Evolutionary conservation across 192 early-diverging fungal species (phyloP).

Genomic region (Umbelopsis ramanniana): DNA sequence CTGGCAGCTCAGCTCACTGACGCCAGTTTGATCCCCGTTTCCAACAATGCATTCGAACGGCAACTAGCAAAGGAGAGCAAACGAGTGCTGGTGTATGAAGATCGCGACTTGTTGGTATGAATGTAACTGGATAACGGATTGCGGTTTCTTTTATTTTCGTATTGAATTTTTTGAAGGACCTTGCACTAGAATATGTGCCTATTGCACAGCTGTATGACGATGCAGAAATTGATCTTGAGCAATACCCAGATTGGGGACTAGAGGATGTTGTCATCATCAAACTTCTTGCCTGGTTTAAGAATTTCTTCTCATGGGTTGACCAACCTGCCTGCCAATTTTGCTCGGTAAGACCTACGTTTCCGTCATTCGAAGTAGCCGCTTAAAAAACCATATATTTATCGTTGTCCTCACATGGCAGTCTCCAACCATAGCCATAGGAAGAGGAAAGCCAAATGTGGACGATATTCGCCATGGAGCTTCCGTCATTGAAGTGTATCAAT

Average conservation of each 20-base stretch:
- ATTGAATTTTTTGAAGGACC: conserved; percentile 33
- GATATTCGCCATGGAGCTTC: conserved; percentile 47
- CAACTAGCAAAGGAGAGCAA: conserved; percentile 2
- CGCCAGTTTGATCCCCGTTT: background rate
- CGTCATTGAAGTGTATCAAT: conserved; percentile 47
- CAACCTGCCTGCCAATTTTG: conserved; percentile 47
- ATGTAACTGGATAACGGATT: background rate
- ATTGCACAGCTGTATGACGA: conserved; percentile 47
- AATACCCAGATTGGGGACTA: conserved; percentile 32
- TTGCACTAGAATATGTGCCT: conserved; percentile 47
- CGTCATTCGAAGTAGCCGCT: background rate
- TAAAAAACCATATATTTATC: background rate
- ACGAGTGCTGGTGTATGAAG: conserved; percentile 32
- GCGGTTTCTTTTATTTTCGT: background rate
- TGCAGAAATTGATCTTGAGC: conserved; percentile 37
- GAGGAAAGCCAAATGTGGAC: conserved; percentile 35
- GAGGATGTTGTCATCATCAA: conserved; percentile 29
- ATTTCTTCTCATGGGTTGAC: conserved; percentile 58
- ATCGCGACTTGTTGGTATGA: conserved; percentile 39
- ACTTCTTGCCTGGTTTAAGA: conserved; percentile 58
- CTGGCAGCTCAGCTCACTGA: background rate
- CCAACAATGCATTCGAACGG: background rate
- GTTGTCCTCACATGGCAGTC: conserved; percentile 12
- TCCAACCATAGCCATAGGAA: conserved; percentile 28
- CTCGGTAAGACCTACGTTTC: conserved; percentile 27